phyloP scores from a whole-genome alignment of 495 filamentous ascomycete genomes.

The Evernia prunastri region DNA sequence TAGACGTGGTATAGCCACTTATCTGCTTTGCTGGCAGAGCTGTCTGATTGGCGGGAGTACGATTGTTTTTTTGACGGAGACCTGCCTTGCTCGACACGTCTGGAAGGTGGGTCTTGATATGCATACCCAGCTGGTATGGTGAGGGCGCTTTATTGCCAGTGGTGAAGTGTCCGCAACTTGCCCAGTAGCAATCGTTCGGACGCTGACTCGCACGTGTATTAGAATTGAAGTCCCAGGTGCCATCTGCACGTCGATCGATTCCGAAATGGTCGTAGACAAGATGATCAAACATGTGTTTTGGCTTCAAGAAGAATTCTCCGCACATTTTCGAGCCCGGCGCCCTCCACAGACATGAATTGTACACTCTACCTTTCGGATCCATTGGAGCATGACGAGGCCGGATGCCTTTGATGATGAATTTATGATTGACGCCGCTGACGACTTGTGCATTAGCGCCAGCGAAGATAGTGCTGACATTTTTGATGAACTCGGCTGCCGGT shows the following conservation, averaged over 20 bases:
- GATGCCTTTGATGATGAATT: conserved; percentile 94
- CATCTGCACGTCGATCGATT: conserved; percentile 46
- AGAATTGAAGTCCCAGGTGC: conserved; percentile 27
- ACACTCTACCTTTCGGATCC: conserved; percentile 55
- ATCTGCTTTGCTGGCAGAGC: conserved; percentile 46
- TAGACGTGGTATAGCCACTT: conserved; percentile 39
- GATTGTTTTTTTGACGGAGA: conserved; percentile 26
- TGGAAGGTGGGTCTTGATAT: conserved; percentile 61
- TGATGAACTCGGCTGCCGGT: conserved; percentile 90
- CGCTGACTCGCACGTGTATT: conserved; percentile 11
- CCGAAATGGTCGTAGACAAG: conserved; percentile 62
- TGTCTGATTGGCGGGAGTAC: conserved; percentile 37
- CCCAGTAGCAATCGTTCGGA: conserved; percentile 49
- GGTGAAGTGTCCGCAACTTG: conserved; percentile 42
- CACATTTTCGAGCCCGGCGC: conserved; percentile 44
- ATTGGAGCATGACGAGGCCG: conserved; percentile 67
- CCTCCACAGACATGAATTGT: conserved; percentile 53
- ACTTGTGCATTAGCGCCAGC: conserved; percentile 76
- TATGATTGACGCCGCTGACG: conserved; percentile 48
- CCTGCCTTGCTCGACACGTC: conserved; percentile 35
- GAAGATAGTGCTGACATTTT: conserved; percentile 81
- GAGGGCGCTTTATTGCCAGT: conserved; percentile 33
- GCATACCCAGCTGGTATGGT: conserved; percentile 45
- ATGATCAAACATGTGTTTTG: conserved; percentile 63
- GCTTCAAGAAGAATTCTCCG: conserved; percentile 54